Evolutionary conservation across 306 rosid genomes (phyloP).

Genomic region (Alnus rubra): DNA sequence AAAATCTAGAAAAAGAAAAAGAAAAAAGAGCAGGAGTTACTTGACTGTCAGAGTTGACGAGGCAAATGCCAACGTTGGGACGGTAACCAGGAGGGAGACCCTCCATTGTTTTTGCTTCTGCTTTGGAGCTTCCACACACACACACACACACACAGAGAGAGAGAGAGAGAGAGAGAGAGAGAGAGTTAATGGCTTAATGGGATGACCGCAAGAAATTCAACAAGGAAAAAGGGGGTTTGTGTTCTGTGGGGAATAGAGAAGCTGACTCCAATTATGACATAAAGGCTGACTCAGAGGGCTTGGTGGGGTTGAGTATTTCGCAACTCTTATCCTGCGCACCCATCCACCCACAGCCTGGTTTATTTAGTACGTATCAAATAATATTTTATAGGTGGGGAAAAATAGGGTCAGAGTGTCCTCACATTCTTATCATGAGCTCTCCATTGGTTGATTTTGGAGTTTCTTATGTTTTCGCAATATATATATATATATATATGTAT

Average conservation of each 20-base stretch:
- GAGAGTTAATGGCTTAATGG: neutral
- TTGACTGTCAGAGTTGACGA: slow-evolving; percentile 77
- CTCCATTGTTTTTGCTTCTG: slow-evolving; percentile 60
- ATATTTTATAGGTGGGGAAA: neutral
- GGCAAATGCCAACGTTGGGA: slow-evolving; percentile 98
- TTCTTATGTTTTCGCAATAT: neutral
- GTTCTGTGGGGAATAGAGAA: slow-evolving; percentile 46
- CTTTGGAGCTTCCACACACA: neutral
- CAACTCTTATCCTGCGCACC: slow-evolving; percentile 41
- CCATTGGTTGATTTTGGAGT: neutral
- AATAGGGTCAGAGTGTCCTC: neutral
- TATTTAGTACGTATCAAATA: neutral
- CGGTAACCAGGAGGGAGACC: slow-evolving; percentile 91
- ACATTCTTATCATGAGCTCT: neutral
- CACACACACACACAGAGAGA: neutral
- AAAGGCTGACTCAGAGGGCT: slow-evolving; percentile 27
- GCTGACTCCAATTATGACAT: slow-evolving; percentile 52
- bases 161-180: slow-evolving; percentile 9
- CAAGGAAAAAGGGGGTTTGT: slow-evolving; percentile 14
- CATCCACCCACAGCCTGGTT: neutral
- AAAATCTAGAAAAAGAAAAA: neutral
- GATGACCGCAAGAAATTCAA: slow-evolving; percentile 18
- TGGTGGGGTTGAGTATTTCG: slow-evolving; percentile 30
- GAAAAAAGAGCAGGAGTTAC: slow-evolving; percentile 29
- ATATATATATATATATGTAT: no score